Evolutionary conservation across 2,329 filamentous ascomycete genomes (phyloP), one percentile per base, ranked within the genome.

Genomic region (Fusarium sp.): DNA sequence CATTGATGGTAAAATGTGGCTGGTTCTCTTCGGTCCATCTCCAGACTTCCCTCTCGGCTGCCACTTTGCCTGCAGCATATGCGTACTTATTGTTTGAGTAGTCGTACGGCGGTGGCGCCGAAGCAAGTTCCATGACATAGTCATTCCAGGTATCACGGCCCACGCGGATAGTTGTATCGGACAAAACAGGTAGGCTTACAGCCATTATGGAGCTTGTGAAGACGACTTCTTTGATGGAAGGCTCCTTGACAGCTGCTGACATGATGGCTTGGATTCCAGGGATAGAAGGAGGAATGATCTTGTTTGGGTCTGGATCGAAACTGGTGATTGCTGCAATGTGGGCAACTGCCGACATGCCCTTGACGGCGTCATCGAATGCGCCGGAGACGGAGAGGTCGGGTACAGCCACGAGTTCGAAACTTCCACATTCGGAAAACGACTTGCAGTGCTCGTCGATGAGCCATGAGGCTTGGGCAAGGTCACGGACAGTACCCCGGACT

Each of bases 401-500:
- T 3, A 85, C 75, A 6, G 75, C 58, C 6, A 78, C 73, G 5
- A 80, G 70, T 30, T 82, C 78, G 43, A 84, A 79, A 4, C 67
- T 56, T 8, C 71, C 74, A 1, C 20, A 45, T 0, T 74, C 74
- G 26, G 73, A 72, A 17, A 74, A 74, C 1, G 66, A 15, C 9
- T 74, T 66, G 49, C 80, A 80, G 17, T 28, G 70, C 3, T 77
- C 70, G 3, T 77, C 65, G 4, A 78, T 44, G 12, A 77, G 67
- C 79, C 80, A 82, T 1, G 75, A 68, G 8, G 75, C 74, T 23
- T 76, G 72, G 0, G 70, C 45, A 5, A 65, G 30, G 44, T 77
- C 68, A 12, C 83, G 78, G 6, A 80, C 77, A 2, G 83, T 83
- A n/a, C 82, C 82, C 20, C 82, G 79, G 7, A 85, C 82, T 9